Evolutionary conservation across 192 early-diverging fungal species (phyloP), one percentile per base, ranked within the genome.

Genomic region (Umbelopsis sp.): DNA sequence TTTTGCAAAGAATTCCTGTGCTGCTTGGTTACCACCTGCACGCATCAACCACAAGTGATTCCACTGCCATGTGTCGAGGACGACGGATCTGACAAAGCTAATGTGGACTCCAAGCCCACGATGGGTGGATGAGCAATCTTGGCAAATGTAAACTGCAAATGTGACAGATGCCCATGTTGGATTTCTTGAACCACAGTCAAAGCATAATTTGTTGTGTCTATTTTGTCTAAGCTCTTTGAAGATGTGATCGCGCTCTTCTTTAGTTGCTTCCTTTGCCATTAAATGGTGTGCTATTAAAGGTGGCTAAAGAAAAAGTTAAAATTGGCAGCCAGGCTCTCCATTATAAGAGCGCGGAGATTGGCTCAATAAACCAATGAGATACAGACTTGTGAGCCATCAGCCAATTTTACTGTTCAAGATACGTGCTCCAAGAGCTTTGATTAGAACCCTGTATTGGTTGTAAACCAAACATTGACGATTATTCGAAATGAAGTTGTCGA

Each of bases 61-160:
- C 86, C 97, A 89, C 17, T 88, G 87, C 97, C 96, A 99, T 24
- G 92, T 89, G 68, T 99, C 97, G 25, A 99, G 82, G 22, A 87
- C 81, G 4, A 91, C 94, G 7, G 97, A 98, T 75, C 92, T 84
- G 7, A 97, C 96, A 91, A 98, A 99, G n/a, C 94, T 93, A 47
- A 99, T 94, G 77, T 99, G 97, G 24, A 99, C 97, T 45, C 97
- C 97, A 80, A 99, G 88, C 69, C 94, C 95, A 69, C 97, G 89
- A 74, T 99, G 97, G 11, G 94, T 92, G 4, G 96, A 91, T 20
- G 96, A 97, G 81, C 97, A 99, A 71, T 99, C 96, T 41, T 94
- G 87, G 77, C 97, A 99, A 65, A 99, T 84, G 75, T 97, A 99
- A 31, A 97, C 89, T 44, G 96, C 97, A 80, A 90, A 97, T 2